Evolutionary conservation across 495 filamentous ascomycete genomes (phyloP).

Genomic region (Annulohypoxylon nitens): DNA sequence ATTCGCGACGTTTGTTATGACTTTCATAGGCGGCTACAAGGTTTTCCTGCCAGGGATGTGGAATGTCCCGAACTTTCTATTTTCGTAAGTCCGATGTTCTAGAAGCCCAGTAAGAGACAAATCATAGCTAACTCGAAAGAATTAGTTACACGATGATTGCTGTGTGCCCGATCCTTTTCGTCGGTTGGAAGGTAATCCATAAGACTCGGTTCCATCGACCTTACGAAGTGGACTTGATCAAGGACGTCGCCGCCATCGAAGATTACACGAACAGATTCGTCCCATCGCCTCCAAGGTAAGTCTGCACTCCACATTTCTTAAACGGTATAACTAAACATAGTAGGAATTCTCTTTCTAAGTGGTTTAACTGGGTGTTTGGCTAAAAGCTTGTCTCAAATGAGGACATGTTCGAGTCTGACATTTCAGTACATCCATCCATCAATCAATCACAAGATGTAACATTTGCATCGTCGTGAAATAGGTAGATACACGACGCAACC

Average conservation of each 20-base stretch:
- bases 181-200: conserved; percentile 79
- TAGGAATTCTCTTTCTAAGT: conserved; percentile 37
- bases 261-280: conserved; percentile 77
- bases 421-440: not conserved
- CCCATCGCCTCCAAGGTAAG: conserved; percentile 68
- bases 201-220: conserved; percentile 69
- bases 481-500: not conserved
- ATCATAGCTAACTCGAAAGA: conserved; percentile 4
- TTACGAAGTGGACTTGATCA: conserved; percentile 72
- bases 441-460: not conserved
- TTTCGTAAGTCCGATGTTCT: conserved; percentile 66
- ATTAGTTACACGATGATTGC: conserved; percentile 37
- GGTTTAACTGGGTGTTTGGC: conserved; percentile 41
- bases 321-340: not conserved
- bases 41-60: conserved; percentile 81
- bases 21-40: conserved; percentile 79
- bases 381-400: conserved; percentile 7
- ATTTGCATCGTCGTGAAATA: not conserved
- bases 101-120: not conserved
- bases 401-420: not conserved
- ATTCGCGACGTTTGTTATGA: conserved; percentile 72
- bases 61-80: conserved; percentile 80
- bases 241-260: conserved; percentile 78
- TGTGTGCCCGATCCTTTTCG: conserved; percentile 68
- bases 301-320: conserved; percentile 16